Evolutionary conservation across 78 protist species (phyloP), one percentile per base, ranked within the genome.

Genomic region (Speleostelium caveatum): DNA sequence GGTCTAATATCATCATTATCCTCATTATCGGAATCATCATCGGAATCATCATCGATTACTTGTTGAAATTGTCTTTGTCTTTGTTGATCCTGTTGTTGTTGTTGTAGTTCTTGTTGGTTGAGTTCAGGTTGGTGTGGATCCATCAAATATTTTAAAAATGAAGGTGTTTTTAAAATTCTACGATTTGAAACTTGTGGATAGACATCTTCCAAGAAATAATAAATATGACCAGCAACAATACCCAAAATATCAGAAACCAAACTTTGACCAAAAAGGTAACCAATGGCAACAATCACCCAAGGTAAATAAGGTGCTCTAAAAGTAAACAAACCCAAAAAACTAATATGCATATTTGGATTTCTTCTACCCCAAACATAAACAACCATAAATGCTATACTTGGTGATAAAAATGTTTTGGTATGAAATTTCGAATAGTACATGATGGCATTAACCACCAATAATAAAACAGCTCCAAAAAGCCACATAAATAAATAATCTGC

Each of bases 401-500:
- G 89, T 72, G 87, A 87, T 38, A 91, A 65, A 75, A 91, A 91
- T 32, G 79, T 26, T 39, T 49, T 86, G 19, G 80, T 75, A 68
- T 14, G 17, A 30, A 86, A 24, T 24, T 86, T 86, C 8, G 86
- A 61, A 68, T 86, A 86, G 58, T 35, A 86, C 59, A 86, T 45
- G 14, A 86, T 35, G 62, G 78, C 86, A 73, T 73, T 71, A 36
- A 73, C 30, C 68, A 90, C 94, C 45, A 90, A 74, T 45, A 90
- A 76, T 35, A 78, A 58, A 42, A 35, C 14, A 21, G 69, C 55
- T 17, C 94, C 94, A 76, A 90, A 90, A 56, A 90, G 16, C 73
- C 75, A 90, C 94, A 90, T 90, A 35, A 49, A 90, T 32, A 90
- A 55, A 77, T 75, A 90, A 78, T 90, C 94, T 6, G 73, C 94